A percentile compares a stretch with the other conserved stretches of the same genome.
These are phyloP conservation scores for Diaporthe citri DNA, from an alignment of 2,329 filamentous ascomycete genomes.

Conservation along the genomic window DNA sequence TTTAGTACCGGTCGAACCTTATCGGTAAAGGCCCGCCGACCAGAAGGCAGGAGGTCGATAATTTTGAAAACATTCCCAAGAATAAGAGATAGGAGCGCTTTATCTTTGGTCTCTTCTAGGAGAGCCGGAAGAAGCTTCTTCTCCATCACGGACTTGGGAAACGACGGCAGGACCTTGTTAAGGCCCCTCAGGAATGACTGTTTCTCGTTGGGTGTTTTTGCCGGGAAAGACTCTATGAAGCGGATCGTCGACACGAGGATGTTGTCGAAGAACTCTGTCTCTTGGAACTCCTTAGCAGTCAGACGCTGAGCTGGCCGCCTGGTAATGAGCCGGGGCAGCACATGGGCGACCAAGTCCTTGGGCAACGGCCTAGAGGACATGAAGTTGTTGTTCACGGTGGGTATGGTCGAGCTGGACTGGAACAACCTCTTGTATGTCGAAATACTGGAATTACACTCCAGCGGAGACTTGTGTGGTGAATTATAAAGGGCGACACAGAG, in stretches of 20 bases:
- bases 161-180: slow-evolving; percentile 87
- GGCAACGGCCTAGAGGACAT: slow-evolving; percentile 84
- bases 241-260: slow-evolving; percentile 96
- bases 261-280: slow-evolving; percentile 97
- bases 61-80: slow-evolving; percentile 95
- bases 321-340: slow-evolving; percentile 88
- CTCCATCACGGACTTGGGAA: slow-evolving; percentile 92
- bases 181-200: slow-evolving; percentile 91
- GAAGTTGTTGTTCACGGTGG: slow-evolving; percentile 86
- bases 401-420: slow-evolving; percentile 81
- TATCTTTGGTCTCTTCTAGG: slow-evolving; percentile 94
- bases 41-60: slow-evolving; percentile 80
- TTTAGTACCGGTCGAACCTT: slow-evolving; percentile 87
- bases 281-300: slow-evolving; percentile 90
- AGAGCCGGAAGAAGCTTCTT: slow-evolving; percentile 92
- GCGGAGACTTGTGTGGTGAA: slow-evolving; percentile 88
- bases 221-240: slow-evolving; percentile 90
- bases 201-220: slow-evolving; percentile 93
- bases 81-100: slow-evolving; percentile 85
- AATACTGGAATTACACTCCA: slow-evolving; percentile 84
- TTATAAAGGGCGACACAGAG: slow-evolving; percentile 93
- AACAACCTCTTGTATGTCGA: slow-evolving; percentile 90
- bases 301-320: slow-evolving; percentile 88
- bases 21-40: slow-evolving; percentile 84
- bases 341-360: slow-evolving; percentile 78